These are phyloP conservation scores for Arabidopsis thaliana DNA, from an alignment of 345 rosid species.

Conservation along the genomic window DNA sequence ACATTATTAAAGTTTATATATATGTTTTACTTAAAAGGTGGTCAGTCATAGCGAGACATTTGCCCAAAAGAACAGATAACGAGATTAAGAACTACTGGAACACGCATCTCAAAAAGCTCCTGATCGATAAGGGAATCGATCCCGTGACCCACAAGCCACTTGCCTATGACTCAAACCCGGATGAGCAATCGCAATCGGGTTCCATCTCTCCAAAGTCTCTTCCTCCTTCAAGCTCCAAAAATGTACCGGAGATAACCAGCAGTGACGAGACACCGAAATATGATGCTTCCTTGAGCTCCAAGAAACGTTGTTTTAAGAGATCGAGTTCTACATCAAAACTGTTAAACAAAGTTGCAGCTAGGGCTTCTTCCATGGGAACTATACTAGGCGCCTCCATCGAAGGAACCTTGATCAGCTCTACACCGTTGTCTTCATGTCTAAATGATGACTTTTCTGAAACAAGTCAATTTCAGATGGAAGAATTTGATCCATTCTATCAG, in stretches of 20 bases:
- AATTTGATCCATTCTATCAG: slow-evolving; percentile 25
- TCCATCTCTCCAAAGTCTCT: slow-evolving; percentile 29
- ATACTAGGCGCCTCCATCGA: slow-evolving; percentile 39
- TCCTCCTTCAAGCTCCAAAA: slow-evolving; percentile 21
- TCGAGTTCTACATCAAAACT: slow-evolving; percentile 35
- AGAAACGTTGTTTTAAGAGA: slow-evolving; percentile 15
- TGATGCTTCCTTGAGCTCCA: slow-evolving; percentile 37
- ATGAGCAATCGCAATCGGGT: slow-evolving; percentile 26
- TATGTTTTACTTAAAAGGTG: slow-evolving; percentile 47
- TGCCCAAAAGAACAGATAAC: slow-evolving; percentile 70
- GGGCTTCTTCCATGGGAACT: slow-evolving; percentile 36
- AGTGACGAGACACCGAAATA: slow-evolving; percentile 6
- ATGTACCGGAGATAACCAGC: slow-evolving; percentile 20
- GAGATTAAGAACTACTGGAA: slow-evolving; percentile 77
- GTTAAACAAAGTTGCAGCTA: slow-evolving; percentile 45
- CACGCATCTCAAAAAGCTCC: slow-evolving; percentile 67
- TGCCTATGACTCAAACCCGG: slow-evolving; percentile 10
- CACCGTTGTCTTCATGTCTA: slow-evolving; percentile 18
- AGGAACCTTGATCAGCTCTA: slow-evolving; percentile 31
- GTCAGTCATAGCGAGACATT: slow-evolving; percentile 69
- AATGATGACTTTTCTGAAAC: slow-evolving; percentile 24
- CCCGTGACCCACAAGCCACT: slow-evolving; percentile 75
- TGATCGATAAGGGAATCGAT: slow-evolving; percentile 72
- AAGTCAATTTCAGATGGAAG: slow-evolving; percentile 29
- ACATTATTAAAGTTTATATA: background rate